Conservation (phyloP, 345 rosid genomes). For the Heritiera fomes region DNA sequence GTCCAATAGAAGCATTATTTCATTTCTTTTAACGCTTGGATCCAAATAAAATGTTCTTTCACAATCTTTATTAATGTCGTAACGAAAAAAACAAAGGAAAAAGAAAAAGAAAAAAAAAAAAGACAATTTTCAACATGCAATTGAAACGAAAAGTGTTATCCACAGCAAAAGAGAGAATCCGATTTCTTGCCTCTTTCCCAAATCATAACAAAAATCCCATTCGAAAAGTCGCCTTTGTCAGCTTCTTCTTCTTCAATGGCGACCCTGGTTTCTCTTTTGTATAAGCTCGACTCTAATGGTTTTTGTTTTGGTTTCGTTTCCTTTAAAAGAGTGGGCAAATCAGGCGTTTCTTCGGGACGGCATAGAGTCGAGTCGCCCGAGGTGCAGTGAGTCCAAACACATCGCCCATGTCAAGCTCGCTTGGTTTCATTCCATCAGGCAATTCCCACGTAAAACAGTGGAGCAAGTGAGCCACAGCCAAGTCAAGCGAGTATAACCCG, state of each 20-base stretch:
- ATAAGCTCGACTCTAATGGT: neutral
- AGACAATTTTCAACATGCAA: too few relatives aligned
- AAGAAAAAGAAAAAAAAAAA: too few relatives aligned
- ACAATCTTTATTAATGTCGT: too few relatives aligned
- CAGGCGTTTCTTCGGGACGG: slow-evolving; percentile 60
- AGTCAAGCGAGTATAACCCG: slow-evolving; percentile 73
- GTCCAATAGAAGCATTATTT: too few relatives aligned
- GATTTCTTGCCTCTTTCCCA: too few relatives aligned
- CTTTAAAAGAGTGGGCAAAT: slow-evolving; percentile 43
- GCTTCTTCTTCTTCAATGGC: neutral
- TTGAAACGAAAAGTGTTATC: too few relatives aligned
- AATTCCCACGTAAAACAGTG: slow-evolving; percentile 84
- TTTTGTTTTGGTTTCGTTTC: neutral
- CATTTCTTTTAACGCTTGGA: too few relatives aligned
- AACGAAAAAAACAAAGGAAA: too few relatives aligned
- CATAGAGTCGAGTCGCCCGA: slow-evolving; percentile 62
- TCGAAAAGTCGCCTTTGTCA: neutral
- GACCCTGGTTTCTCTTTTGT: neutral
- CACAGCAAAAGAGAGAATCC: too few relatives aligned
- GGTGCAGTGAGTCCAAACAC: slow-evolving; percentile 90
- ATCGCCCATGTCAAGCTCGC: slow-evolving; percentile 81
- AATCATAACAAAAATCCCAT: neutral
- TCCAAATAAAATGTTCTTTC: too few relatives aligned
- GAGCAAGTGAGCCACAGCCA: slow-evolving; percentile 68
- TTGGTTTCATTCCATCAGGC: slow-evolving; percentile 86